These are phyloP conservation scores for Aspergillus sp. DNA, from an alignment of 2,329 filamentous ascomycete species.

Conservation along the genomic window DNA sequence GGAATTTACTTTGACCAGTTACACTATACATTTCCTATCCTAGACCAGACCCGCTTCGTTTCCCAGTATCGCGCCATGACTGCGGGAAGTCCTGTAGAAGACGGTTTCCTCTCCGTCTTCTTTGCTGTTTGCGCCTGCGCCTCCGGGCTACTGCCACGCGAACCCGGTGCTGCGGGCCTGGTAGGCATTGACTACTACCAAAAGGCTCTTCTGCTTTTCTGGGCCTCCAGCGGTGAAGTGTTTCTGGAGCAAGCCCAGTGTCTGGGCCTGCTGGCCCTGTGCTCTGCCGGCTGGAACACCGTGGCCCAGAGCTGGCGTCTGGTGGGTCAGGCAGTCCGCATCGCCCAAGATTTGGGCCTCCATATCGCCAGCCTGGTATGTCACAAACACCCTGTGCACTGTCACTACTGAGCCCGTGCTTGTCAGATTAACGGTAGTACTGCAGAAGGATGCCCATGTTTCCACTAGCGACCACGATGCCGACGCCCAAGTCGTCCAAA, in stretches of 20 bases:
- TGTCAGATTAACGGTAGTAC: no score
- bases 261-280: not conserved
- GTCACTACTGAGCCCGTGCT: no score
- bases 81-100: not conserved
- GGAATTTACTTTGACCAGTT: conserved; percentile 8
- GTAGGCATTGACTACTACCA: conserved; percentile 8
- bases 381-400: no score
- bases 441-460: no score
- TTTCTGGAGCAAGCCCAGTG: conserved; percentile 7
- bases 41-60: conserved; percentile 6
- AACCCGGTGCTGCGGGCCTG: not conserved
- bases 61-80: not conserved
- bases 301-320: conserved; percentile 3
- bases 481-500: not conserved
- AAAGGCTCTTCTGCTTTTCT: conserved; percentile 3
- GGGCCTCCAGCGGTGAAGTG: not conserved
- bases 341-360: conserved; percentile 6
- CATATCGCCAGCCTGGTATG: conserved; percentile 1
- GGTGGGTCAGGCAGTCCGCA: not conserved
- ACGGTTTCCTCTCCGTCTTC: not conserved
- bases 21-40: conserved; percentile 7
- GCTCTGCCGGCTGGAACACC: conserved; percentile 6
- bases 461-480: not conserved
- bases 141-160: conserved; percentile 2
- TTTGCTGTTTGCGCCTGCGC: conserved; percentile 9